Evolutionary conservation across 2,329 filamentous ascomycete species (phyloP).

Genomic region (Phaeosphaeriaceae sp.): DNA sequence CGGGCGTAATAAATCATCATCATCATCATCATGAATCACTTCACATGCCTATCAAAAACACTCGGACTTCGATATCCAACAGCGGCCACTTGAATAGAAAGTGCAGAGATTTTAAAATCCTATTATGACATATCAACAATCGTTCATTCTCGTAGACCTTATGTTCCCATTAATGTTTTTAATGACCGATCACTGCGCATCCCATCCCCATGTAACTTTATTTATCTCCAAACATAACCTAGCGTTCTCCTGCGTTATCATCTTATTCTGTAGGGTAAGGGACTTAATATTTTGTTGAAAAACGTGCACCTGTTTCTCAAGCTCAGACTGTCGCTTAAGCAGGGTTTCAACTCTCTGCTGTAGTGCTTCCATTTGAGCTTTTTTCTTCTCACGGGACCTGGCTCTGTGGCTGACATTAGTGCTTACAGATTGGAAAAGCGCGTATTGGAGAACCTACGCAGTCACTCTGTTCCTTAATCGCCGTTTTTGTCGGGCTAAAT

Average conservation of each 20-base stretch:
- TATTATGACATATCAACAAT: conserved; percentile 9
- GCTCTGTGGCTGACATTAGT: conserved; percentile 13
- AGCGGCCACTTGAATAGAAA: conserved; percentile 9
- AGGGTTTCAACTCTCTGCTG: conserved; percentile 11
- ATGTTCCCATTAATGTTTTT: conserved; percentile 8
- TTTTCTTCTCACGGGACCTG: conserved; percentile 8
- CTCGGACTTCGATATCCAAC: conserved; percentile 10
- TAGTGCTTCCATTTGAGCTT: conserved; percentile 12
- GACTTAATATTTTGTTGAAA: conserved; percentile 13
- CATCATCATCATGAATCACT: too few species aligned
- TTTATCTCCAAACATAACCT: conserved; percentile 11
- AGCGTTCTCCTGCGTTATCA: conserved; percentile 11
- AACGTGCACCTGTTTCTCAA: conserved; percentile 10
- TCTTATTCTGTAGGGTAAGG: conserved; percentile 11
- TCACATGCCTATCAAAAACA: conserved; percentile 9
- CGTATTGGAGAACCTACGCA: conserved; percentile 11
- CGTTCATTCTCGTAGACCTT: conserved; percentile 5
- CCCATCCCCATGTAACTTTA: conserved; percentile 9
- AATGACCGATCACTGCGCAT: conserved; percentile 9
- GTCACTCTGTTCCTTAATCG: conserved; percentile 9
- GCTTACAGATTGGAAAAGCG: conserved; percentile 8
- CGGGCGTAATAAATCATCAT: too few species aligned
- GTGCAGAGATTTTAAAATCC: conserved; percentile 2
- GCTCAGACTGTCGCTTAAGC: conserved; percentile 11
- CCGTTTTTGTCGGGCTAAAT: background rate